Evolutionary conservation across 345 rosid genomes (phyloP).

Genomic region (Populus tremula): DNA sequence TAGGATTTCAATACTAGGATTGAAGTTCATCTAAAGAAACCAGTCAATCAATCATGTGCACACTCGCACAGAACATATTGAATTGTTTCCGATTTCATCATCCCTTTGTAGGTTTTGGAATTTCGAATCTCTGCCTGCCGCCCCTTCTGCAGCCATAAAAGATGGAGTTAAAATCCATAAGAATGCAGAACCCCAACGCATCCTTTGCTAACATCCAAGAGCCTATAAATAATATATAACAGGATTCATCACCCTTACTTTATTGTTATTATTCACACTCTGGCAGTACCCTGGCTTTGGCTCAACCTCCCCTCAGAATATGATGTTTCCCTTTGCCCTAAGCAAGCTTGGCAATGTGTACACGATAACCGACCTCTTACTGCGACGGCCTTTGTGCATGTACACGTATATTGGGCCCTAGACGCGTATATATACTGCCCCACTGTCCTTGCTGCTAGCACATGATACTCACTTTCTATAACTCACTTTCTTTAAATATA

Average conservation of each 20-base stretch:
- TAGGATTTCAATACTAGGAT: too few species aligned
- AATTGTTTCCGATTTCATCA: too few species aligned
- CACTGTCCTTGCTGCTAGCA: not conserved
- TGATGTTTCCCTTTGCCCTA: not conserved
- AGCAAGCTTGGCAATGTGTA: not conserved
- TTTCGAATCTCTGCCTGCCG: not conserved
- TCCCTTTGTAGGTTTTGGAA: not conserved
- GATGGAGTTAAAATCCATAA: too few species aligned
- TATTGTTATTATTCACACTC: too few species aligned
- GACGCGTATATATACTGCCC: not conserved
- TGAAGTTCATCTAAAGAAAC: too few species aligned
- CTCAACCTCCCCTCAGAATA: too few species aligned
- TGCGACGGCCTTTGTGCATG: not conserved
- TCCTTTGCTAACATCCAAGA: not conserved
- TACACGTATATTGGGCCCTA: not conserved
- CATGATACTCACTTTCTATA: not conserved
- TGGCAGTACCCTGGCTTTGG: too few species aligned
- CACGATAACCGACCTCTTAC: not conserved
- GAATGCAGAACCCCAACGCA: not conserved
- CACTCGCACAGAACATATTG: too few species aligned
- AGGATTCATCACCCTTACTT: not conserved
- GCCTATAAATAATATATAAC: not conserved
- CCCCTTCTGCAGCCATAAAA: not conserved
- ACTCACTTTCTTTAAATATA: not conserved
- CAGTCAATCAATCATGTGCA: too few species aligned